Conservation (phyloP, 192 early-diverging fungal genomes). For the Oehlia diaphana region DNA sequence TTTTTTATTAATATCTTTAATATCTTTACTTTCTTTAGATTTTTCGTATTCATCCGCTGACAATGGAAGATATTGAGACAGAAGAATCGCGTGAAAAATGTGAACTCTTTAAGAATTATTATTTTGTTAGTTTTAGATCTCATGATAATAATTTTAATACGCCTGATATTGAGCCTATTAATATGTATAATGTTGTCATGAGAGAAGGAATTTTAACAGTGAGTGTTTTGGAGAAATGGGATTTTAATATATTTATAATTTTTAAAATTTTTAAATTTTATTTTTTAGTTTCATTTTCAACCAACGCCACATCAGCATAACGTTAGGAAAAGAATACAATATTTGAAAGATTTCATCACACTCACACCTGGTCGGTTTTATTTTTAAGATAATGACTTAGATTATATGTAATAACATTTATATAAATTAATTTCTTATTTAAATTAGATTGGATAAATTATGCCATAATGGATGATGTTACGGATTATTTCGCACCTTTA, state of each 20-base stretch:
- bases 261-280: neutral
- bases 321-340: constrained; percentile 81
- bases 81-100: constrained; percentile 92
- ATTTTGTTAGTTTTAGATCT: constrained; percentile 86
- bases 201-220: constrained; percentile 69
- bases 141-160: constrained; percentile 63
- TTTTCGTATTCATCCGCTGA: constrained; percentile 76
- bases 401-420: constrained; percentile 7
- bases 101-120: constrained; percentile 85
- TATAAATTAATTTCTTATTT: neutral
- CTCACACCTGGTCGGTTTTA: constrained; percentile 68
- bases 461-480: constrained; percentile 92
- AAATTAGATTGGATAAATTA: constrained; percentile 93
- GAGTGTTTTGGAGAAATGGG: constrained; percentile 25
- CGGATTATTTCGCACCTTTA: constrained; percentile 87
- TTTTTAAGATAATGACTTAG: constrained; percentile 8
- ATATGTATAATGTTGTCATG: constrained; percentile 69
- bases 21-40: constrained; percentile 32
- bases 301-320: constrained; percentile 79
- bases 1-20: neutral
- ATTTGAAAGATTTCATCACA: constrained; percentile 80
- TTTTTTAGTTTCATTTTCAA: constrained; percentile 73
- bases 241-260: neutral
- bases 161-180: constrained; percentile 63
- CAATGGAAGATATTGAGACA: constrained; percentile 85